Conservation (phyloP, 352 stramenopile species). For the Phytopythium kandeliae region DNA sequence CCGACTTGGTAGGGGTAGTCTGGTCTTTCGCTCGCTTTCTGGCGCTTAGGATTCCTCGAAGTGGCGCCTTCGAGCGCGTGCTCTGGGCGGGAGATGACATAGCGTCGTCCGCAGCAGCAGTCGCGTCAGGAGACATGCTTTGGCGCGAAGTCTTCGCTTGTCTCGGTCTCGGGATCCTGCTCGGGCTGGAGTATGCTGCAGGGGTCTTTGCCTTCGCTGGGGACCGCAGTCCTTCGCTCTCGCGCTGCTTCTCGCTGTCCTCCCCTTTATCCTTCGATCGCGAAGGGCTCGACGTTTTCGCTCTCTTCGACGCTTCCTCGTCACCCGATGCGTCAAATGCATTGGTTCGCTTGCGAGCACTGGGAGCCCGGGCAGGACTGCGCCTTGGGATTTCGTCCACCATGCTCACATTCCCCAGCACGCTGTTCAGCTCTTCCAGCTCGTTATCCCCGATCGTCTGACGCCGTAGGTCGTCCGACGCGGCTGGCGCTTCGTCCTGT, state of each 20-base stretch:
- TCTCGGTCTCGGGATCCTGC: background rate
- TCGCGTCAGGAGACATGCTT: background rate
- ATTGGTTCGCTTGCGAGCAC: slow-evolving; percentile 22
- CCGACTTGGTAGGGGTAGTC: slow-evolving; percentile 70
- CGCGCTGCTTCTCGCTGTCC: background rate
- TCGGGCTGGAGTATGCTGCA: background rate
- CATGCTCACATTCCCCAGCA: slow-evolving; percentile 9
- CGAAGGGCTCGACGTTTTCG: background rate
- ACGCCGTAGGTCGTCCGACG: slow-evolving; percentile 22
- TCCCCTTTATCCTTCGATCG: background rate
- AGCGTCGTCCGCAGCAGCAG: background rate
- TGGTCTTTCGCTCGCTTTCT: slow-evolving; percentile 40
- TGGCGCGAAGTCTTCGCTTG: background rate
- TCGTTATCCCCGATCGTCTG: slow-evolving; percentile 59
- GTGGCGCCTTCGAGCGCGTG: slow-evolving; percentile 23
- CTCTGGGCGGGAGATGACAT: background rate
- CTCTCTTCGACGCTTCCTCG: slow-evolving; percentile 11
- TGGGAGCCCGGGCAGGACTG: background rate
- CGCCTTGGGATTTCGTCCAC: background rate
- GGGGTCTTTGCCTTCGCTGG: background rate
- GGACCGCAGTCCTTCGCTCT: background rate
- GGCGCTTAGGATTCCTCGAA: slow-evolving; percentile 76
- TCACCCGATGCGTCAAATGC: slow-evolving; percentile 7
- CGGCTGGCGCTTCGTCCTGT: slow-evolving; percentile 3
- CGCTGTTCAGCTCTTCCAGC: slow-evolving; percentile 30